phyloP scores from a whole-genome alignment of 768 basidiomycete species.

The Rhizopogon salebrosus region DNA sequence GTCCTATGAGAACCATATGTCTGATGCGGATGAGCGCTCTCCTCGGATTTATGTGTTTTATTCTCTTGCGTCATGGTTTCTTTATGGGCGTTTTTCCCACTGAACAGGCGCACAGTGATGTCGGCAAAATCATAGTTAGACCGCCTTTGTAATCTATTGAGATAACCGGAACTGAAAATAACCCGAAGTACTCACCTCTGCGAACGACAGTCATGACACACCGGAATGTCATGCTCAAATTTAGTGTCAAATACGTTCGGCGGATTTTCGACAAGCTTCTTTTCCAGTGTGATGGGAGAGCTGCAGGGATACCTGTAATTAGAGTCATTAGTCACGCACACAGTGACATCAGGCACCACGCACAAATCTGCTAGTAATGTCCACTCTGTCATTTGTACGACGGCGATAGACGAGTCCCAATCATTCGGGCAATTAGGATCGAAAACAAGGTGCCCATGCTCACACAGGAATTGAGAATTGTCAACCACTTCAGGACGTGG shows the following conservation, averaged over 20 bases:
- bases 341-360: conserved; percentile 22
- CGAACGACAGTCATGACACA: conserved; percentile 58
- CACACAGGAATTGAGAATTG: conserved; percentile 60
- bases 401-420: conserved; percentile 47
- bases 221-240: conserved; percentile 45
- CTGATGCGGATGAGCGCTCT: conserved; percentile 1
- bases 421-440: conserved; percentile 64
- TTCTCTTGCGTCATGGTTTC: conserved; percentile 14
- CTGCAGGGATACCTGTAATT: conserved; percentile 50
- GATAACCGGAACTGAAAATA: conserved; percentile 3
- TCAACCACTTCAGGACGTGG: conserved; percentile 59
- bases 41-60: neutral
- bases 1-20: conserved; percentile 25
- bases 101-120: conserved; percentile 49
- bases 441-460: conserved; percentile 56
- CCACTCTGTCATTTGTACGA: conserved; percentile 67
- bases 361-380: conserved; percentile 52
- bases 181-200: conserved; percentile 39
- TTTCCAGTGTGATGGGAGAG: conserved; percentile 47
- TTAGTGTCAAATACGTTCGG: conserved; percentile 25
- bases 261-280: conserved; percentile 20
- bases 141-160: conserved; percentile 17
- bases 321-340: conserved; percentile 14
- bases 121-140: conserved; percentile 54
- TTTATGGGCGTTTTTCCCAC: conserved; percentile 27